Evolutionary conservation across 192 early-diverging fungal genomes (phyloP).

Genomic region (Paraglomus brasilianum): DNA sequence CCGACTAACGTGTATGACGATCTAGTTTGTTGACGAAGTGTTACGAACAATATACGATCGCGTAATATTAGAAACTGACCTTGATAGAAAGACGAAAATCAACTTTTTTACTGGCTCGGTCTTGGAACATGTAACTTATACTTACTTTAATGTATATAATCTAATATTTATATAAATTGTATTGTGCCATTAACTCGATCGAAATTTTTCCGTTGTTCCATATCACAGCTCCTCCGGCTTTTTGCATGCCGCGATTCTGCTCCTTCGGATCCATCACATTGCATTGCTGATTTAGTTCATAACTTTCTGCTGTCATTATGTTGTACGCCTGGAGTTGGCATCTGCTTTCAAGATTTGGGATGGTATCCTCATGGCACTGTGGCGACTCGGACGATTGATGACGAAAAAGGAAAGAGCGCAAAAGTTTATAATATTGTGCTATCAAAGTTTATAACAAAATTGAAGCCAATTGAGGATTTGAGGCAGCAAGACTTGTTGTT

Average conservation of each 20-base stretch:
- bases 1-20: neutral
- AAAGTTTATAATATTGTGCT: constrained; percentile 57
- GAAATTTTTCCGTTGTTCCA: no score
- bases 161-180: no score
- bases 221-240: constrained; percentile 52
- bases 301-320: constrained; percentile 73
- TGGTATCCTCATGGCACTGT: constrained; percentile 66
- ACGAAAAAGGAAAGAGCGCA: constrained; percentile 33
- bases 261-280: constrained; percentile 36
- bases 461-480: constrained; percentile 64
- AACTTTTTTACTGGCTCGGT: constrained; percentile 71
- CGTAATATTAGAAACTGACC: constrained; percentile 63
- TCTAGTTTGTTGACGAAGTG: constrained; percentile 53
- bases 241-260: constrained; percentile 53
- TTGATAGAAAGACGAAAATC: constrained; percentile 58
- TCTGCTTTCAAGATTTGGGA: constrained; percentile 72
- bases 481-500: constrained; percentile 68
- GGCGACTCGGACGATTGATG: neutral
- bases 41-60: constrained; percentile 54
- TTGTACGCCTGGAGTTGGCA: constrained; percentile 65
- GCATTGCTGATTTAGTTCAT: constrained; percentile 62
- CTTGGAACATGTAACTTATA: constrained; percentile 53
- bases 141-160: no score
- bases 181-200: no score
- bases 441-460: constrained; percentile 50